Conservation (phyloP, 2,329 filamentous ascomycete species). For the Metarhizium guizhouense region DNA sequence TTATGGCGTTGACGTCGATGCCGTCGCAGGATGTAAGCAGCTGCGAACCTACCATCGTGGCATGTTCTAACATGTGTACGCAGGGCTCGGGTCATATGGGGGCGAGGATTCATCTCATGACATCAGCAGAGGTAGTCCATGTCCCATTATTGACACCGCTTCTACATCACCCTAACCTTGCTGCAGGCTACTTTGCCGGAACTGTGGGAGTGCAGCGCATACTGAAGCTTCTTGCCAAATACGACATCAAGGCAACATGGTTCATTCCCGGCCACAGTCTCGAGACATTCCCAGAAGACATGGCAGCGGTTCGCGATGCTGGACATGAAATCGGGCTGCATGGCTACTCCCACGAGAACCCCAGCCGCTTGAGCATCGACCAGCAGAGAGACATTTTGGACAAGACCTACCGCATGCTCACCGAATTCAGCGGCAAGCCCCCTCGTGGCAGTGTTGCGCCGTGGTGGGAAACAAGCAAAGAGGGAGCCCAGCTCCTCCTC, state of each 20-base stretch:
- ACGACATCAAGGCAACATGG: constrained; percentile 57
- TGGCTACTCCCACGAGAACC: constrained; percentile 69
- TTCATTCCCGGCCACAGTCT: constrained; percentile 41
- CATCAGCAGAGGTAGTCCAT: constrained; percentile 52
- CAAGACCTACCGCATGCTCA: constrained; percentile 64
- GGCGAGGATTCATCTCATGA: constrained; percentile 65
- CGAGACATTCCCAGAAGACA: constrained; percentile 39
- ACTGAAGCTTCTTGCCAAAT: constrained; percentile 62
- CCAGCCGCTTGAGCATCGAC: constrained; percentile 60
- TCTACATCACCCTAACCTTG: not conserved
- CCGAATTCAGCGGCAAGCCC: constrained; percentile 60
- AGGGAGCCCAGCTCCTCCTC: constrained; percentile 56
- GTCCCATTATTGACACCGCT: not conserved
- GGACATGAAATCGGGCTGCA: constrained; percentile 49
- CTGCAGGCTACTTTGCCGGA: constrained; percentile 54
- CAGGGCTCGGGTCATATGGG: constrained; percentile 63
- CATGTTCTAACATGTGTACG: not conserved
- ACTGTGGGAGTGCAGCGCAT: constrained; percentile 56
- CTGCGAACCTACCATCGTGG: not conserved
- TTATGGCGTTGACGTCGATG: not conserved
- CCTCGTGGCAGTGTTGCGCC: constrained; percentile 65
- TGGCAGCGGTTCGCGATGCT: constrained; percentile 33
- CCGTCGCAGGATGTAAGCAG: not conserved
- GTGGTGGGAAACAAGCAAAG: constrained; percentile 64
- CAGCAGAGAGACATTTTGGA: constrained; percentile 69